Base-by-base conservation (phyloP, 495 filamentous ascomycete species). In the Paragyromitra xinjiangensis region DNA sequence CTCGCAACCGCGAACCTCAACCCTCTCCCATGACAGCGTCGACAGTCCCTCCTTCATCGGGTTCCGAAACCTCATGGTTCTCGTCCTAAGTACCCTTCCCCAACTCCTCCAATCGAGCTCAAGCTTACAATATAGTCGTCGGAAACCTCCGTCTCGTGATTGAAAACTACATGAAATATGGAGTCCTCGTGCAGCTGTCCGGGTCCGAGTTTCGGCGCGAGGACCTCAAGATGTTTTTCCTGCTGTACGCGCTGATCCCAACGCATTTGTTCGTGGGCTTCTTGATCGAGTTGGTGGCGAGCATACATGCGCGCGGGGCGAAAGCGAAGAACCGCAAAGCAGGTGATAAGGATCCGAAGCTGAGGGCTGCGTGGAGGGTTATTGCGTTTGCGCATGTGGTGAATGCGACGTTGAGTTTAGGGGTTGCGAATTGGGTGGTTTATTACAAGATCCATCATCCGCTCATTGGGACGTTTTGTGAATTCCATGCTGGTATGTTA, bases 101-200 rank as follows among this genome's bases (percentile, higher is more conserved):
- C 12, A 12, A 24, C 9, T n/a, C 42, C 45, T 16, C 69, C 62
- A 56, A 50, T 50, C 72, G 45, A 9, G 8, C 16, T 12, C 69
- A 42, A 29, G 29, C 62, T 74, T 37, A 61, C 42, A 29, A 55
- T 61, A 6, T 45, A 93, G 93, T 98, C 79, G 94, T 94, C 56
- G 94, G 94, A 81, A 99, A 99, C 79, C 86, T 99, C 8, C 89
- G 95, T 76, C 87, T 99, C 74, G 90, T 99, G 73, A 93, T 99
- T 79, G 95, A 98, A 85, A 99, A 99, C 80, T 97, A 93, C 80
- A 92, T 94, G 86, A 99, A 99, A 87, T 94, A 93, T 79, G 79
- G 85, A 56, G 93, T 98, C 53, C 86, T 99, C 12, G 96, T 99
- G 71, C 97, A 95, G 82, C 87, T 99, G 64, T 89, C 89, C 77